Conservation (phyloP, 495 filamentous ascomycete species). For the Hypomontagnella submonticulosa region DNA sequence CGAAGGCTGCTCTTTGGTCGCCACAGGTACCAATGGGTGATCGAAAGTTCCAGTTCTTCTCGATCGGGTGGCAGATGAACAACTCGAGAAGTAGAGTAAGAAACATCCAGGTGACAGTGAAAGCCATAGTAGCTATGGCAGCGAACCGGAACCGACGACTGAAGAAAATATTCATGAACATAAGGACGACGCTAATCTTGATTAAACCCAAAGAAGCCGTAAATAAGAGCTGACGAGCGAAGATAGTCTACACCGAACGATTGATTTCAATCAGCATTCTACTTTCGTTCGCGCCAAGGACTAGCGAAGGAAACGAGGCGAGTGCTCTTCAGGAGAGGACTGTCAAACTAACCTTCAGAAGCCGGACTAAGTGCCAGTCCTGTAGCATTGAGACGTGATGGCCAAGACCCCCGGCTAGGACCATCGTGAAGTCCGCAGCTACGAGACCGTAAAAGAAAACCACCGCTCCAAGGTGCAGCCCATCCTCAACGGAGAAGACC, state of each 20-base stretch:
- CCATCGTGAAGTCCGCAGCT: conserved; percentile 31
- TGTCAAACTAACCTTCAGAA: conserved; percentile 35
- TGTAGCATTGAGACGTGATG: conserved; percentile 27
- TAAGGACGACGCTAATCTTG: conserved; percentile 40
- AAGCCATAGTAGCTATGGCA: conserved; percentile 14
- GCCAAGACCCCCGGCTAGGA: conserved; percentile 33
- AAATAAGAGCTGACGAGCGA: conserved; percentile 35
- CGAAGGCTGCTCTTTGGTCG: conserved; percentile 20
- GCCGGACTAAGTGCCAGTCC: conserved; percentile 37
- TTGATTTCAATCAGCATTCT: conserved; percentile 3
- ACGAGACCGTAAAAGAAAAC: conserved; percentile 35
- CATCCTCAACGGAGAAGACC: conserved; percentile 32
- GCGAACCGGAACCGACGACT: conserved; percentile 16
- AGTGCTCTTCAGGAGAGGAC: not conserved
- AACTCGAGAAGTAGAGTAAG: conserved; percentile 25
- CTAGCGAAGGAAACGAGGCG: too few relatives aligned
- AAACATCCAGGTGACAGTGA: conserved; percentile 36
- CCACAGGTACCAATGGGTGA: conserved; percentile 16
- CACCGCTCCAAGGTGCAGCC: conserved; percentile 30
- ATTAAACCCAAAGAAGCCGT: conserved; percentile 32
- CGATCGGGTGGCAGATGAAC: conserved; percentile 33
- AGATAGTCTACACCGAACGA: conserved; percentile 20
- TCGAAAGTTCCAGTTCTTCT: conserved; percentile 24
- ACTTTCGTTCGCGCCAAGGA: not conserved
- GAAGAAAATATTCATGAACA: conserved; percentile 41